Percentiles rank a stretch among this genome's conserved stretches.
Evolutionary conservation across 164 flowering plant species (phyloP).

Genomic region (Aristolochia californica): DNA sequence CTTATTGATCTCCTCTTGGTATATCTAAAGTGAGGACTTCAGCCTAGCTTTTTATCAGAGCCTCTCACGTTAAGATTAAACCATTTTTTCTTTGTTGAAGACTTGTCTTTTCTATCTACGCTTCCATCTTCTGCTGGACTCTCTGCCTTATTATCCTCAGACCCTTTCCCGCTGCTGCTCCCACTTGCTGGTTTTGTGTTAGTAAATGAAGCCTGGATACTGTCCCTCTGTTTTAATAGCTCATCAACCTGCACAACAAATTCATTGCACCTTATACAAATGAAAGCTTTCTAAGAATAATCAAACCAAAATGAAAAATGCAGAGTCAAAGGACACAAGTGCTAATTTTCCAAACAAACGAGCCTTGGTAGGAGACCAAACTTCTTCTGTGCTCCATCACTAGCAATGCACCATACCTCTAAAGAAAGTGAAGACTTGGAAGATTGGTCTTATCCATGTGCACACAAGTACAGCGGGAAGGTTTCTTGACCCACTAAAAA

Average conservation of each 20-base stretch:
- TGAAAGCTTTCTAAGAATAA: background rate
- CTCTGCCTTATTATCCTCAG: slow-evolving; percentile 51
- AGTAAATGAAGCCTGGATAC: slow-evolving; percentile 69
- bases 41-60: slow-evolving; percentile 56
- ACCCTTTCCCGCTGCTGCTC: slow-evolving; percentile 38
- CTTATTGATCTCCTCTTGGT: no score
- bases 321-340: no score
- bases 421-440: no score
- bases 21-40: slow-evolving; percentile 7
- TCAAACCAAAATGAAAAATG: no score
- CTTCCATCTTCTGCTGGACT: slow-evolving; percentile 58
- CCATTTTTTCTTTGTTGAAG: slow-evolving; percentile 62
- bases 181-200: slow-evolving; percentile 22
- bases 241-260: slow-evolving; percentile 60
- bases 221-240: slow-evolving; percentile 77
- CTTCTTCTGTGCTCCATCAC: no score
- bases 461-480: no score
- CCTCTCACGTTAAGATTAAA: slow-evolving; percentile 66
- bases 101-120: slow-evolving; percentile 72
- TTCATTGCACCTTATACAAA: background rate
- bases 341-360: no score
- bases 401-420: no score
- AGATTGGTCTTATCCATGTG: no score
- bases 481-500: no score
- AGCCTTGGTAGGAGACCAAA: no score